A percentile compares a stretch with the other conserved stretches of the same genome.
Conservation (phyloP, 1,139 yeast genomes). For the Protomyces arabidopsidicola region DNA sequence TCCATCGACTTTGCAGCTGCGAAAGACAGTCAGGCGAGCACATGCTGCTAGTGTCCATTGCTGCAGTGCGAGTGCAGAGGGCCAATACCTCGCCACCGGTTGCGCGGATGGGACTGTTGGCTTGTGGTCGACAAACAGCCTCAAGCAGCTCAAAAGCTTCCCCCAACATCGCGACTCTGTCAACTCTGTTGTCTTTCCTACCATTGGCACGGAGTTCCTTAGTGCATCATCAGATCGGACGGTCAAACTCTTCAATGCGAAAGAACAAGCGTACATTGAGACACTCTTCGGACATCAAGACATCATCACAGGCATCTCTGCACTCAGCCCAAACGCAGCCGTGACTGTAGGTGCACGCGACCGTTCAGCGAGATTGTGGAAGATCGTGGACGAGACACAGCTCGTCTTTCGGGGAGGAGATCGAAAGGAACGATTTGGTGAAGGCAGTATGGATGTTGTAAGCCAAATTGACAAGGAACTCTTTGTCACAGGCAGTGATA, state of each 20-base stretch:
- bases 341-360: constrained; percentile 94
- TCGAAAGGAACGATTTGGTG: constrained; percentile 43
- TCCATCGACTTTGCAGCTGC: constrained; percentile 49
- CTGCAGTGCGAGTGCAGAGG: constrained; percentile 83
- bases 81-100: constrained; percentile 83
- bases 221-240: constrained; percentile 92
- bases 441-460: constrained; percentile 88
- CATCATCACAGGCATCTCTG: constrained; percentile 69
- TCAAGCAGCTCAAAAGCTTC: constrained; percentile 68
- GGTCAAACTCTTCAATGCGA: constrained; percentile 78
- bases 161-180: constrained; percentile 69
- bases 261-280: constrained; percentile 84
- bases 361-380: constrained; percentile 93
- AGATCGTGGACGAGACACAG: constrained; percentile 89
- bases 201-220: constrained; percentile 75
- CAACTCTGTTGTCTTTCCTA: constrained; percentile 61
- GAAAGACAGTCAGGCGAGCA: constrained; percentile 44
- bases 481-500: constrained; percentile 91
- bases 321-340: constrained; percentile 81
- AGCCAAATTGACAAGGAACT: constrained; percentile 88
- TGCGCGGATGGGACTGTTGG: constrained; percentile 75
- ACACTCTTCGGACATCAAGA: constrained; percentile 95
- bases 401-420: constrained; percentile 73
- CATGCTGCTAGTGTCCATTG: constrained; percentile 73
- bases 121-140: constrained; percentile 78